Evolutionary conservation across 306 rosid genomes (phyloP), one percentile per base, ranked within the genome.

Genomic region (Casuarina equisetifolia): DNA sequence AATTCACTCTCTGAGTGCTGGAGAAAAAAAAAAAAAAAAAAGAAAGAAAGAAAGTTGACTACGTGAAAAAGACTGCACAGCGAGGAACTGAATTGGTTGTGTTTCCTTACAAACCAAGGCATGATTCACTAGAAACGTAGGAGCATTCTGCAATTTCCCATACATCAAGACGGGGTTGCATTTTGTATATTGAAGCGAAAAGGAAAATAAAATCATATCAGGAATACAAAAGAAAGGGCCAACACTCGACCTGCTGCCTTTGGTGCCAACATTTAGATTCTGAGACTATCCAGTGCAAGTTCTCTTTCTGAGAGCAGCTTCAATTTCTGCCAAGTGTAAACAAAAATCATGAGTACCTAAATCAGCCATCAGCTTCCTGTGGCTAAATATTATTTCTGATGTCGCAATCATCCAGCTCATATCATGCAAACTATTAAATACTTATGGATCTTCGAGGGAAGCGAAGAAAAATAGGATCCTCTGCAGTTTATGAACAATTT

Each of bases 311-410:
- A 50, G 42, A 94, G 82, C 75, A 79, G 25, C 89, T 92, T 94
- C 90, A 94, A 80, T 82, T 92, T 94, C 98, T 94, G 96, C 73
- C 84, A 78, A 75, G 72, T 42, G 19, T 59, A 58, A 4, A 84
- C 57, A 85, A 43, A 66, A 48, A 73, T 49, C 70, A 78, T 79
- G 59, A 79, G 69, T 32, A 69, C 11, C 75, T 61, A 46, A 35
- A 72, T 19, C 2, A 46, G 39, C 53, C 44, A 1, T 78, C 43
- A 16, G n/a, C 72, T 42, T 50, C 44, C 12, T 4, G 7, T 15
- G 17, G 39, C 42, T 25, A 58, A 59, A 64, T 39, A 13, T n/a
- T 63, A 12, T 4, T 63, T 35, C 70, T 4, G 7, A 19, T 55
- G n/a, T 19, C 12, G 48, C 46, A 59, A 7, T 6, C 44, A 63